Percentiles rank a stretch among this genome's conserved stretches.
Evolutionary conservation across 805 yeast species (phyloP).

Genomic region (Ogataea neopini): DNA sequence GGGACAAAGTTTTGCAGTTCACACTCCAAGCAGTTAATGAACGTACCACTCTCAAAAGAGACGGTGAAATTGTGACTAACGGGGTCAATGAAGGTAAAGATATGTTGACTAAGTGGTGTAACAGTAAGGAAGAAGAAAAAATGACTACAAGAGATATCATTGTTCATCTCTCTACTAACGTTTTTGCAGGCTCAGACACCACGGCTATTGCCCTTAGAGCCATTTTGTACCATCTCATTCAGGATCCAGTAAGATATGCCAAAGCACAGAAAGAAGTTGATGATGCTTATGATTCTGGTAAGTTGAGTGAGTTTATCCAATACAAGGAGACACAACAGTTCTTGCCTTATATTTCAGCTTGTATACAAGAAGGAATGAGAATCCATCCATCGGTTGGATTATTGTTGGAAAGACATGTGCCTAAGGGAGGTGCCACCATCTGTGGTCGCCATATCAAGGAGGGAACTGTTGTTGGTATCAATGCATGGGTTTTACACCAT

Average conservation of each 20-base stretch:
- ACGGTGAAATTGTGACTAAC: conserved; percentile 19
- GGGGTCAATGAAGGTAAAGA: conserved; percentile 19
- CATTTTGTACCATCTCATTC: conserved; percentile 42
- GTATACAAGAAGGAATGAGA: conserved; percentile 39
- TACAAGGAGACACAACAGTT: conserved; percentile 37
- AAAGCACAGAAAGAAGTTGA: conserved; percentile 36
- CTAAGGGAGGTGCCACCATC: conserved; percentile 17
- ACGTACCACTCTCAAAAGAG: conserved; percentile 17
- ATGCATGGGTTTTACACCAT: conserved; percentile 45
- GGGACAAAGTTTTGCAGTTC: conserved; percentile 19
- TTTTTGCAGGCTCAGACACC: conserved; percentile 52
- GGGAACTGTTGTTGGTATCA: conserved; percentile 43
- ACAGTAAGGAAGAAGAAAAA: conserved; percentile 17
- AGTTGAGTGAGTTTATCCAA: conserved; percentile 33
- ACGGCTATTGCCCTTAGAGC: conserved; percentile 43
- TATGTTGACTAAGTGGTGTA: conserved; percentile 23
- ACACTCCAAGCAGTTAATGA: conserved; percentile 18
- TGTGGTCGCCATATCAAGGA: conserved; percentile 31
- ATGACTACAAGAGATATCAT: conserved; percentile 22
- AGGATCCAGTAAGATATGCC: conserved; percentile 31
- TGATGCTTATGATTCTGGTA: conserved; percentile 24
- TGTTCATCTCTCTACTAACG: conserved; percentile 31
- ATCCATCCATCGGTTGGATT: conserved; percentile 21
- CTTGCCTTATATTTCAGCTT: conserved; percentile 41
- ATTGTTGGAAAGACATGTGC: conserved; percentile 20